Conservation (phyloP, 179 eudicot species). For the Camellia oleifera region DNA sequence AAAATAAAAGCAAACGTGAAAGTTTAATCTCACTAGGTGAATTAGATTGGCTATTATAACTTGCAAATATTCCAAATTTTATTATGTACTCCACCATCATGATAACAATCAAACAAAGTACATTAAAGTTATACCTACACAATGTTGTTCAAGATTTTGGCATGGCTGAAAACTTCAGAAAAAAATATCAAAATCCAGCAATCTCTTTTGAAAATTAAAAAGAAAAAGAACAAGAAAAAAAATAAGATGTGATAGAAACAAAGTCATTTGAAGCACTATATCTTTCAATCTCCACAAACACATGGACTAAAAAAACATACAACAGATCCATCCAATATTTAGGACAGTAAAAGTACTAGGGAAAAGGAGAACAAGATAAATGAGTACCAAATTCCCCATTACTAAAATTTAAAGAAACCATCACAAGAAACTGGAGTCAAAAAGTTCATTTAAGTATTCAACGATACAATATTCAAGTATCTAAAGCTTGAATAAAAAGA, state of each 20-base stretch:
- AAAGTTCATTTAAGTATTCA: neutral
- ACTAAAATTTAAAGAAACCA: neutral
- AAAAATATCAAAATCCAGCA: neutral
- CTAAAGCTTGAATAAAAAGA: neutral
- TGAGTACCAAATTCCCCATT: neutral
- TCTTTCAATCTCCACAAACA: neutral
- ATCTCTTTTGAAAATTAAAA: neutral
- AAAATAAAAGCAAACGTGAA: too few species aligned
- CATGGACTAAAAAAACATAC: neutral
- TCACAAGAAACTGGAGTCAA: neutral
- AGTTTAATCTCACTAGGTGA: too few species aligned
- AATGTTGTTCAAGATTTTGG: neutral
- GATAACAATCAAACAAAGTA: neutral
- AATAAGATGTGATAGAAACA: neutral
- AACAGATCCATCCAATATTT: neutral
- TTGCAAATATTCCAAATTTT: neutral
- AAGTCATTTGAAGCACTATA: neutral
- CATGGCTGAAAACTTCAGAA: neutral
- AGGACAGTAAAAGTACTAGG: slow-evolving; percentile 1
- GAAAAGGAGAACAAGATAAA: neutral
- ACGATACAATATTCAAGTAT: neutral
- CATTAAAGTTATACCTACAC: neutral
- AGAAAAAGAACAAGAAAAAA: neutral
- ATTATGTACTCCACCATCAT: neutral
- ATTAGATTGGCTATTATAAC: neutral